These are phyloP conservation scores for Lactarius deliciosus DNA, from an alignment of 768 basidiomycete genomes.

Conservation along the genomic window DNA sequence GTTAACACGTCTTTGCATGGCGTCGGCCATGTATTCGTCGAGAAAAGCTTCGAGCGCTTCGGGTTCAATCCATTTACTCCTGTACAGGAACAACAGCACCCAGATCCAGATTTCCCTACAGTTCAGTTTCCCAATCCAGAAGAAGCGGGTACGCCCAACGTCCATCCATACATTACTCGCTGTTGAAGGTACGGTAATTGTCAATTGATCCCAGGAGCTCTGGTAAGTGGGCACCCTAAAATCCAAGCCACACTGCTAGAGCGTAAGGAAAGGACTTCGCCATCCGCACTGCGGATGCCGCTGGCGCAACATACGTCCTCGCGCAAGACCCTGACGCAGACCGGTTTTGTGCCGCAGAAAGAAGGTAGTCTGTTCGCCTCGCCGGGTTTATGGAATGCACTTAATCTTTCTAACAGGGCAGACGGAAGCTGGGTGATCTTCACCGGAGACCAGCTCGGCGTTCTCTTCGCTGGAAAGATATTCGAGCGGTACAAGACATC, in stretches of 20 bases:
- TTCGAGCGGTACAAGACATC: conserved; percentile 47
- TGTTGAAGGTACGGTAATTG: background rate
- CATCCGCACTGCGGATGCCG: conserved; percentile 54
- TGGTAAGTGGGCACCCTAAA: conserved; percentile 25
- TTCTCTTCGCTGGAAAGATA: conserved; percentile 49
- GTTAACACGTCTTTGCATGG: conserved; percentile 93
- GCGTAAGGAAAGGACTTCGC: conserved; percentile 61
- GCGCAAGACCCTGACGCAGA: conserved; percentile 92
- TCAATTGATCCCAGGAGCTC: conserved; percentile 28
- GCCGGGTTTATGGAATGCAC: background rate
- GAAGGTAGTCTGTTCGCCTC: conserved; percentile 43
- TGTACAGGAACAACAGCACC: conserved; percentile 63
- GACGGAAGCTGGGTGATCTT: conserved; percentile 65
- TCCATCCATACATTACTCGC: background rate
- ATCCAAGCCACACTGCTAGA: background rate
- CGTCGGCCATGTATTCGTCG: conserved; percentile 68
- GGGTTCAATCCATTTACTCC: conserved; percentile 60
- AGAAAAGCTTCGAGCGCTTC: conserved; percentile 54
- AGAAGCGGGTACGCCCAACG: conserved; percentile 62
- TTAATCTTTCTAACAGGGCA: conserved; percentile 35
- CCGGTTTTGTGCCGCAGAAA: conserved; percentile 76
- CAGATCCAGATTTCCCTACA: conserved; percentile 86
- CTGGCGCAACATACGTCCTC: conserved; percentile 61
- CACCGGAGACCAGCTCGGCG: conserved; percentile 84
- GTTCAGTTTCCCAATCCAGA: conserved; percentile 88